Percentiles rank a stretch among this genome's conserved stretches.
These are phyloP conservation scores for Volutella citrinella DNA, from an alignment of 2,329 filamentous ascomycete species.

Conservation along the genomic window DNA sequence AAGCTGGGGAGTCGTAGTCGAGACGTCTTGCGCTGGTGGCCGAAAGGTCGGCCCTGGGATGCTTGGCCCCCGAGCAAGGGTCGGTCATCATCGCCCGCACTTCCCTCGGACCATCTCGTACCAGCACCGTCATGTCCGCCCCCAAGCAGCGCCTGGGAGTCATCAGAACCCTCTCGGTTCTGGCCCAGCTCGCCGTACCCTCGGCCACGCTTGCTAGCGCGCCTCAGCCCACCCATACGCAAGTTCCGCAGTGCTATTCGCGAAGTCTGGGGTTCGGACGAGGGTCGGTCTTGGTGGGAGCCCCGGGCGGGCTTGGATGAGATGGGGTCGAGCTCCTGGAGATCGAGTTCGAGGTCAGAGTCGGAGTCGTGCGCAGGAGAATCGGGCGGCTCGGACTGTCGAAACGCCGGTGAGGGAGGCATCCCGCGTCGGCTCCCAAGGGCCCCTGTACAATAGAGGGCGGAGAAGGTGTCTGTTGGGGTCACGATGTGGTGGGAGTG, in stretches of 20 bases:
- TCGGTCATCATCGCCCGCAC: constrained; percentile 64
- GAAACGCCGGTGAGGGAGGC: constrained; percentile 53
- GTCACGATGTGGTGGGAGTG: constrained; percentile 12
- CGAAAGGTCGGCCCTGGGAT: constrained; percentile 25
- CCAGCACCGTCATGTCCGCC: constrained; percentile 56
- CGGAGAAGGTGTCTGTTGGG: constrained; percentile 11
- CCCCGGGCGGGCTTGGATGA: constrained; percentile 35
- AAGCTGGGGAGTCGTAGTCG: constrained; percentile 66
- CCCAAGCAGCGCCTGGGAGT: constrained; percentile 63
- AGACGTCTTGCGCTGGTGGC: constrained; percentile 37
- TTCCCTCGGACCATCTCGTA: constrained; percentile 58
- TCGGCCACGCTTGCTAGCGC: constrained; percentile 50
- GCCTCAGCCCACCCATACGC: constrained; percentile 63
- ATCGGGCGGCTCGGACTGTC: constrained; percentile 60
- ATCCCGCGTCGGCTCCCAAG: constrained; percentile 42
- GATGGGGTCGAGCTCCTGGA: constrained; percentile 74
- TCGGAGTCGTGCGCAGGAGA: constrained; percentile 68
- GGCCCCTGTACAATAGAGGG: constrained; percentile 11
- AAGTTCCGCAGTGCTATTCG: constrained; percentile 70
- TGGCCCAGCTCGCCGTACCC: constrained; percentile 60
- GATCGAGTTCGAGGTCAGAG: constrained; percentile 71
- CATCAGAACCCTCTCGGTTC: constrained; percentile 54
- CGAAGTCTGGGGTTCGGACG: constrained; percentile 44
- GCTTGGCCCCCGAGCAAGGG: constrained; percentile 59
- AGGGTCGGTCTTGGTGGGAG: constrained; percentile 25